Base-by-base conservation (phyloP, 202 grass and related monocot species). In the Cymbopogon flexuosus region DNA sequence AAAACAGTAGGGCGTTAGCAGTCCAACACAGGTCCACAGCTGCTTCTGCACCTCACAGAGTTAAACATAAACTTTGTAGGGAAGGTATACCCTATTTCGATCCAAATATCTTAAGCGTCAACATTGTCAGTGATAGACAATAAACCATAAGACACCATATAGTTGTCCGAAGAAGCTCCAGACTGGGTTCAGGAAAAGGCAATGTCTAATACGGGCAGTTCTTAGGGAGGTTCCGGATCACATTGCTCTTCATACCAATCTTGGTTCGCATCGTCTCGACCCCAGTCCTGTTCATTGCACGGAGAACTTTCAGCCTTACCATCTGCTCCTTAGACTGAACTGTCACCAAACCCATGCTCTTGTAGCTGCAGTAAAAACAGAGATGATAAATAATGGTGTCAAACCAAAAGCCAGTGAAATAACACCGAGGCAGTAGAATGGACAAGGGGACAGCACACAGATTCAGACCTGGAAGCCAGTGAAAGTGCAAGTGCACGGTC, bases 231-330 rank as follows among this genome's bases (percentile, higher is more conserved):
- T 99, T 96, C 10, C 92, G 75, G 76, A 95, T 96, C 65, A 99
- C 88, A 63, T 97, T 99, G 65, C 88, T 99, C 90, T 88, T 99
- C 90, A 93, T 99, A 9, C 90, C 92, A 1, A 96, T 96, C 84
- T 91, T 99, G 21, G 73, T 86, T 9, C 92, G 80, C 96, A 96
- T 99, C 0, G 27, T 77, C 47, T 99, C 88, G 3, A 95, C 88
- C 12, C 90, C 92, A 2, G 58, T 57, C 70, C 1, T 92, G 83
- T 85, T 99, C 88, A 99, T 93, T 70, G 88, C 84, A 23, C 84
- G 88, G 16, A 95, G 79, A 75, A 99, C 90, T 69, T 95, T 99
- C 84, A 99, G 72, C 80, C 92, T 89, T 16, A 93, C 88, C 83
- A 93, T 88, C 54, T 87, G 87, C 84, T 96, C 90, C 84, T 86